phyloP scores from a whole-genome alignment of 257 asterid genomes.

The Rubia yunnanensis region DNA sequence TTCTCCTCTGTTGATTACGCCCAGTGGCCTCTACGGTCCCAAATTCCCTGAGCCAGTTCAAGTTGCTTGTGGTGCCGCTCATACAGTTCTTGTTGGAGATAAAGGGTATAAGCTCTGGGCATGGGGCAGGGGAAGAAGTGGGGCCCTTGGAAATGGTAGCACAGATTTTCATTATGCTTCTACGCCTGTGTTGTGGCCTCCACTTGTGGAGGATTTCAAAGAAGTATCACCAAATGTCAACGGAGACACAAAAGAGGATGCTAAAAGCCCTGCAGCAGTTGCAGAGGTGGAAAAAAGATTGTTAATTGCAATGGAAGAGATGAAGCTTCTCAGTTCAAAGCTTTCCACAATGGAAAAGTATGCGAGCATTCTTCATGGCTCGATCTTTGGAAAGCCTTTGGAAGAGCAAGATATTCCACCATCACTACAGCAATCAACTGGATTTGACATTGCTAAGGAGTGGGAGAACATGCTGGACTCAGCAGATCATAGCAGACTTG shows the following conservation, averaged over 20 bases:
- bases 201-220: constrained; percentile 33
- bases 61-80: constrained; percentile 91
- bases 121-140: constrained; percentile 94
- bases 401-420: constrained; percentile 53
- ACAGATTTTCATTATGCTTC: constrained; percentile 46
- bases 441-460: constrained; percentile 56
- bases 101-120: constrained; percentile 74
- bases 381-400: constrained; percentile 68
- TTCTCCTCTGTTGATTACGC: constrained; percentile 43
- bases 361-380: constrained; percentile 71
- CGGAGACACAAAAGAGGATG: constrained; percentile 14
- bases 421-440: constrained; percentile 32
- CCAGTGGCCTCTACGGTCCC: constrained; percentile 27
- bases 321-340: constrained; percentile 47
- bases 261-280: constrained; percentile 28
- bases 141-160: constrained; percentile 74
- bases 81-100: constrained; percentile 67
- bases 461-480: constrained; percentile 88
- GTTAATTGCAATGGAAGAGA: constrained; percentile 51
- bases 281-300: constrained; percentile 41
- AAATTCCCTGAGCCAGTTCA: constrained; percentile 49
- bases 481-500: constrained; percentile 50
- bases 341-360: constrained; percentile 53
- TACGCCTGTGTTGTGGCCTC: constrained; percentile 55
- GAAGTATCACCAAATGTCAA: constrained; percentile 9